Evolutionary conservation across 306 rosid species (phyloP).

Genomic region (Mucuna pruriens): DNA sequence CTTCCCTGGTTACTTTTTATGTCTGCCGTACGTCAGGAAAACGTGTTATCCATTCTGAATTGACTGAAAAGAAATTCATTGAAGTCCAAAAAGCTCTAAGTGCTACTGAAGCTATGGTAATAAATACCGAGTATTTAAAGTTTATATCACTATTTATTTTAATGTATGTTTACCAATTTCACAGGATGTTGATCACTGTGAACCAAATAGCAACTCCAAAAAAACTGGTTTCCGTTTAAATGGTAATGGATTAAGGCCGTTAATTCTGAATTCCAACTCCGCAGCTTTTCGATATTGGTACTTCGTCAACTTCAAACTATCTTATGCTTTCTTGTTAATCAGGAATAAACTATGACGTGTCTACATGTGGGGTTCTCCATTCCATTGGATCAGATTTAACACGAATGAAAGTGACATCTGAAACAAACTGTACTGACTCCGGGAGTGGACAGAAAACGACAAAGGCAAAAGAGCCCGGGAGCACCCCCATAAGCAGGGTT

Average conservation of each 20-base stretch:
- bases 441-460: constrained; percentile 58
- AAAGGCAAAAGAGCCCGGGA: constrained; percentile 60
- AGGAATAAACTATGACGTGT: constrained; percentile 65
- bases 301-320: constrained; percentile 11
- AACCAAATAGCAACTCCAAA: constrained; percentile 56
- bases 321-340: constrained; percentile 38
- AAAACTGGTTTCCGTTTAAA: constrained; percentile 25
- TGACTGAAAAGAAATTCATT: constrained; percentile 63
- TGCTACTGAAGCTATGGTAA: constrained; percentile 67
- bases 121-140: not conserved
- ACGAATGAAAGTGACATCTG: constrained; percentile 79
- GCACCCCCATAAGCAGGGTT: constrained; percentile 80
- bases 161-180: not conserved
- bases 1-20: not conserved
- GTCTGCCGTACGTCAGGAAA: constrained; percentile 58
- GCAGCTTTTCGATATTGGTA: not conserved
- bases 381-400: constrained; percentile 95
- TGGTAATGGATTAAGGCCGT: constrained; percentile 48
- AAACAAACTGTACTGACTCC: constrained; percentile 49
- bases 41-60: constrained; percentile 81
- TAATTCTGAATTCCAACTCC: not conserved
- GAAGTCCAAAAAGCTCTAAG: constrained; percentile 76
- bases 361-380: constrained; percentile 86
- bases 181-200: constrained; percentile 69
- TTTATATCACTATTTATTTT: constrained; percentile 13